Conservation (phyloP, 1,139 yeast genomes). For the Hanseniaspora uvarum region DNA sequence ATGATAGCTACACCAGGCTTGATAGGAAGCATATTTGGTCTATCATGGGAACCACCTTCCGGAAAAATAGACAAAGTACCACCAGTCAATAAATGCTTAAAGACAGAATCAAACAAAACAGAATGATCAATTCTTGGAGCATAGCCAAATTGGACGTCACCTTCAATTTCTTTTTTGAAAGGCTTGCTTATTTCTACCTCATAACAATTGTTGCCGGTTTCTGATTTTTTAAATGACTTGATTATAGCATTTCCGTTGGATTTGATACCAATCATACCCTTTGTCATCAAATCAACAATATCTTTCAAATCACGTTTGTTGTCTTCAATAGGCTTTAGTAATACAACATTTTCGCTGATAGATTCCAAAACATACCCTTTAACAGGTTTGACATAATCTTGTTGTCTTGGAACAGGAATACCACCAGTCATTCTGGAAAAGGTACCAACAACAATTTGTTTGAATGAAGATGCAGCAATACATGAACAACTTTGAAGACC, state of each 20-base stretch:
- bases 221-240: constrained; percentile 33
- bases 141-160: constrained; percentile 38
- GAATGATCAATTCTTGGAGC: constrained; percentile 60
- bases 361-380: background rate
- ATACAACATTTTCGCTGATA: background rate
- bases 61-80: constrained; percentile 63
- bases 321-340: background rate
- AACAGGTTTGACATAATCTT: constrained; percentile 45
- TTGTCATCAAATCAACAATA: constrained; percentile 36
- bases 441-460: constrained; percentile 44
- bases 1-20: constrained; percentile 75
- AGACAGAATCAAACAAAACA: constrained; percentile 51
- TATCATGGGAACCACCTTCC: constrained; percentile 76
- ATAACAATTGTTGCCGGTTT: constrained; percentile 44
- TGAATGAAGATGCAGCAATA: constrained; percentile 56
- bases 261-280: constrained; percentile 46
- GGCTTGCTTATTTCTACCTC: constrained; percentile 43
- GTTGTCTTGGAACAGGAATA: constrained; percentile 66
- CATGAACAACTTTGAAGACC: constrained; percentile 40
- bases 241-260: constrained; percentile 34
- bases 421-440: constrained; percentile 50
- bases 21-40: constrained; percentile 60
- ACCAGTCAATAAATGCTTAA: constrained; percentile 47
- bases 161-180: constrained; percentile 31
- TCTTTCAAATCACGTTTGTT: background rate